Base-by-base conservation (phyloP, 768 basidiomycete species). In the Lepiota venenata region DNA sequence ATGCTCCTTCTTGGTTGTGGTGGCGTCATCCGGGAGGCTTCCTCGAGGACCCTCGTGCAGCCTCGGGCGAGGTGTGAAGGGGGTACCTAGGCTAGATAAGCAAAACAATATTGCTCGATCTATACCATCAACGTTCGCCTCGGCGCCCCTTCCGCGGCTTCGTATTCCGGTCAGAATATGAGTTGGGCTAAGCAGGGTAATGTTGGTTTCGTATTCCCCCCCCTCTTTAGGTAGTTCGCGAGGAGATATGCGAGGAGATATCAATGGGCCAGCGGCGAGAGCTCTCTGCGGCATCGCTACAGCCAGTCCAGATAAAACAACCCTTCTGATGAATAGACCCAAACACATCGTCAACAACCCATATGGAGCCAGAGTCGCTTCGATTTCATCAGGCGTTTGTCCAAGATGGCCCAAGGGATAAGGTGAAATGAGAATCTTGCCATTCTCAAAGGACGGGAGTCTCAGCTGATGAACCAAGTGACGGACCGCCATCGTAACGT, bases 121-220 rank as follows among this genome's bases (percentile, higher is more conserved):
- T 16, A 60, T 22, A 36, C 47, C 51, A 38, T 55, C 40, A 14
- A 21, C 15, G n/a, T 21, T 20, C 32, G 32, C 12, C 12, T n/a
- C 27, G 37, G 20, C 22, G n/a, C 16, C 41, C 41, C 42, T 56
- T 20, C 55, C 41, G 14, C 36, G 43, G 20, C 22, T 41, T 38
- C 72, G 59, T 45, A 76, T 63, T 40, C 75, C 73, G 29, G 66
- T 67, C n/a, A 77, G 60, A 49, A 80, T 66, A 56, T 80, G 77
- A 6, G 72, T 64, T 32, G 77, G 75, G 40, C 74, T 75, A 56
- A 80, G 66, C 38, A 75, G 57, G 39, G 57, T 62, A 18, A 52
- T 55, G 6, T 54, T 20, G 52, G 61, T 47, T 47, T 59, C 46
- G 42, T 52, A 20, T 53, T 56, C 47, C 56, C 58, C 43, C 48